Evolutionary conservation across 495 filamentous ascomycete species (phyloP), one percentile per base, ranked within the genome.

Genomic region (Friedmanniomyces simplex): DNA sequence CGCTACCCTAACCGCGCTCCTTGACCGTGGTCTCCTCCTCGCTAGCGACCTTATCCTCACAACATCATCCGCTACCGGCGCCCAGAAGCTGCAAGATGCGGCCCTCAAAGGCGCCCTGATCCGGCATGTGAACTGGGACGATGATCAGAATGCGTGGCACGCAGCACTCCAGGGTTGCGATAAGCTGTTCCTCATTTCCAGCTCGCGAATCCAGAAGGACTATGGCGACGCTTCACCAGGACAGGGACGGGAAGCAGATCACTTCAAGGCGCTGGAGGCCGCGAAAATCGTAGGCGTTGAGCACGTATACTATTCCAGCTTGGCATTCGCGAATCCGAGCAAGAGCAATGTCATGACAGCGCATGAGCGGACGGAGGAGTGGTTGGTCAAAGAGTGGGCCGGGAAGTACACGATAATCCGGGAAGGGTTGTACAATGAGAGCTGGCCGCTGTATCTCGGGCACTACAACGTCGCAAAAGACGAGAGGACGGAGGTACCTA

Each of bases 251-350:
- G 74, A 79, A 55, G 60, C 43, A 0, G 70, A 74, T 28, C 81
- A 86, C 50, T 69, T 66, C 53, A 62, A 63, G 0, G 82, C 80
- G 2, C 79, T 87, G 22, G 69, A 82, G 54, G 79, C 81, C 2
- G 84, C 84, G 0, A 65, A 70, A 1, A 69, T 67, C 11, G 79
- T 73, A 1, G 81, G 80, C 28, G 80, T 87, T 3, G 71, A 70
- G 52, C 78, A 86, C 61, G 74, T 88, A 46, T 83, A 81, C 68
- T 89, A 88, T 74, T 79, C 79, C 4, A 83, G 80, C 10, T 78
- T 89, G 6, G 84, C 73, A 0, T 85, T 85, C 57, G 67, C 53
- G 2, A 74, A 79, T 5, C 68, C 69, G 14, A 74, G 69, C 32
- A 68, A 74, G 16, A 78, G 77, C 7, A 67, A 75, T 34, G 84